Evolutionary conservation across 2,329 filamentous ascomycete species (phyloP), one percentile per base, ranked within the genome.

Genomic region (Coniochaeta hoffmannii): DNA sequence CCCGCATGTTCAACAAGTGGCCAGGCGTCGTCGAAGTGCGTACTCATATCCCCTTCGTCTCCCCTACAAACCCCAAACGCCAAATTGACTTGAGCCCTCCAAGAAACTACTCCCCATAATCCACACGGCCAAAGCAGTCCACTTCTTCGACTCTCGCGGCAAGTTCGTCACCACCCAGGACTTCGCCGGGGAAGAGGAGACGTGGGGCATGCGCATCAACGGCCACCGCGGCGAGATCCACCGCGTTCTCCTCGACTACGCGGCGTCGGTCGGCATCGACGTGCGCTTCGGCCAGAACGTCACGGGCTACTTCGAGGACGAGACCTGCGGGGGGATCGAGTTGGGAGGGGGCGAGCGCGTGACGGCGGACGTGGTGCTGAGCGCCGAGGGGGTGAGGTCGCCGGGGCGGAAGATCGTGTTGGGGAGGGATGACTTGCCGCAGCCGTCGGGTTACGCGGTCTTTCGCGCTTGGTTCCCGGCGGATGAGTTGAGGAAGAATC

Each of bases 1-100:
- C 78, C 4, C 75, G 78, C 32, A 80, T 85, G 56, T 80, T 84
- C 64, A 66, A 72, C 49, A 74, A 77, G n/a, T 85, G 81, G 66
- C 76, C 78, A 15, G 72, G 73, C 15, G 73, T 83, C 5, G 70
- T 72, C 8, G 73, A 46, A 22, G 41, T 28, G 24, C 4, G 41
- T 46, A 17, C 19, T 41, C 4, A 2, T 8, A 24, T 9, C 19
- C 17, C 38, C 19, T 12, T 7, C 9, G n/a, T 17, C n/a, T 17
- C 7, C 35, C 11, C 6, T 36, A 10, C 11, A 36, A 36, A 17
- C 11, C 19, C 15, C 5, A 11, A n/a, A n/a, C n/a, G 35, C 3
- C 19, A 4, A 5, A 36, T n/a, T 17, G 35, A 36, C 35, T 4
- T 34, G 8, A 6, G n/a, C 38, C 4, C 11, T 19, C 11, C 8